These are phyloP conservation scores for Aleurites moluccanus DNA, from an alignment of 441 rosid genomes.

Conservation along the genomic window DNA sequence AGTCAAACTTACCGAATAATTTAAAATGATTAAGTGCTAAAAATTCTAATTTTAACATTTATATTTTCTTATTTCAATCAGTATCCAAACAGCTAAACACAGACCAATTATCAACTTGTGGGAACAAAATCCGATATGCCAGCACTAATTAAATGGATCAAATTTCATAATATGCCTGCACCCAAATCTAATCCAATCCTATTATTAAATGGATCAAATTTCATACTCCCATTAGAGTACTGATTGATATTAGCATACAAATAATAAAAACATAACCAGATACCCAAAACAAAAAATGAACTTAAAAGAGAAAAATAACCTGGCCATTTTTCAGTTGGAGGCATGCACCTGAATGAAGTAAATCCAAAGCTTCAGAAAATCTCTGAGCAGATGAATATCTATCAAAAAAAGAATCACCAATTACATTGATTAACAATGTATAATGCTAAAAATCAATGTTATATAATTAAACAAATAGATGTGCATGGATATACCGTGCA, in stretches of 20 bases:
- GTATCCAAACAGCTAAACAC: background rate
- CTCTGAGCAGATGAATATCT: constrained; percentile 82
- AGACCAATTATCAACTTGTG: constrained; percentile 8
- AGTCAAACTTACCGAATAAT: no score
- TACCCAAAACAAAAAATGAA: constrained; percentile 2
- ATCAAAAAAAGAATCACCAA: constrained; percentile 13
- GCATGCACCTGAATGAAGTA: constrained; percentile 81
- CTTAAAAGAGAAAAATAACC: constrained; percentile 46
- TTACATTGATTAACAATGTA: background rate
- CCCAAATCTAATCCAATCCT: background rate
- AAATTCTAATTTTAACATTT: no score
- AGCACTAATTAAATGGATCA: no score
- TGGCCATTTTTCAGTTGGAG: constrained; percentile 69
- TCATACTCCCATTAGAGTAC: background rate
- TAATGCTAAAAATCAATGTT: background rate
- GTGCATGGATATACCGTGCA: constrained; percentile 51
- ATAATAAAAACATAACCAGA: background rate
- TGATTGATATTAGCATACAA: no score
- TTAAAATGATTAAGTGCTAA: no score
- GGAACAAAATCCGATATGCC: background rate
- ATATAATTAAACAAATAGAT: constrained; percentile 3
- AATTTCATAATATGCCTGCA: no score
- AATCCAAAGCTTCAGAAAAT: constrained; percentile 76
- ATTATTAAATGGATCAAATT: constrained; percentile 9
- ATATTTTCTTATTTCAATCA: background rate